Percentiles rank a stretch among this genome's conserved stretches.
phyloP scores from a whole-genome alignment of 2,329 filamentous ascomycete species.

The Neofusicoccum umdonicola region DNA sequence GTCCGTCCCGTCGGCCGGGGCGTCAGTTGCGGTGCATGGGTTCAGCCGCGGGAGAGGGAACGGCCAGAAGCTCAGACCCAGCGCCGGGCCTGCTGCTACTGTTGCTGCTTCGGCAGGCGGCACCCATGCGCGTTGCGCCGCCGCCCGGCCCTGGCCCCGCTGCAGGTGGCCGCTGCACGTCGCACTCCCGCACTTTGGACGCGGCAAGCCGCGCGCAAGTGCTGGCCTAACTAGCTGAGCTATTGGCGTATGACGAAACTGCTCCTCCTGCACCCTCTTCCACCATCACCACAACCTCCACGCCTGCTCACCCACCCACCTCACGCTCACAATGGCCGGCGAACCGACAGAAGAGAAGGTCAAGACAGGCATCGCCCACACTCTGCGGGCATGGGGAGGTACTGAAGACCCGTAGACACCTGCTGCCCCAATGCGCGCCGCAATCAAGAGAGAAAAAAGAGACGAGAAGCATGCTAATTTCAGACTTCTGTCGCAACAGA shows the following conservation, averaged over 20 bases:
- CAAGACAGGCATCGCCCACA: constrained; percentile 44
- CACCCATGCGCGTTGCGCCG: background rate
- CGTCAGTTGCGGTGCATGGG: background rate
- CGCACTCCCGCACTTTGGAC: background rate
- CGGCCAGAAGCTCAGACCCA: background rate
- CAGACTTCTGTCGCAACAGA: background rate
- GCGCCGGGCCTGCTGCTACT: background rate
- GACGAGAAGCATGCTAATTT: background rate
- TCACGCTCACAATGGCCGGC: constrained; percentile 36
- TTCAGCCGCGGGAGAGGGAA: background rate
- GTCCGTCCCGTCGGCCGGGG: background rate
- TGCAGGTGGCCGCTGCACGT: constrained; percentile 4
- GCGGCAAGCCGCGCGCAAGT: constrained; percentile 1
- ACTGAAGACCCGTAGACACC: constrained; percentile 26
- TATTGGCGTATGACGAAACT: constrained; percentile 11
- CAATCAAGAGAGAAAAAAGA: too few relatives aligned
- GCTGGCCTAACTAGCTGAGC: background rate
- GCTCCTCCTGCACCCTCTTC: background rate
- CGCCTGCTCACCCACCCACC: background rate
- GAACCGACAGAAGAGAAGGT: constrained; percentile 35
- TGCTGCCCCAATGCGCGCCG: too few relatives aligned
- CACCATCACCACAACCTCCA: background rate
- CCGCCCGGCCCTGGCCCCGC: background rate
- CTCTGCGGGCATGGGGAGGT: constrained; percentile 54
- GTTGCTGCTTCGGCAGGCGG: too few relatives aligned